Evolutionary conservation across 225 moss, liverwort and hornwort species (phyloP).

Genomic region (Polytrichum commune): DNA sequence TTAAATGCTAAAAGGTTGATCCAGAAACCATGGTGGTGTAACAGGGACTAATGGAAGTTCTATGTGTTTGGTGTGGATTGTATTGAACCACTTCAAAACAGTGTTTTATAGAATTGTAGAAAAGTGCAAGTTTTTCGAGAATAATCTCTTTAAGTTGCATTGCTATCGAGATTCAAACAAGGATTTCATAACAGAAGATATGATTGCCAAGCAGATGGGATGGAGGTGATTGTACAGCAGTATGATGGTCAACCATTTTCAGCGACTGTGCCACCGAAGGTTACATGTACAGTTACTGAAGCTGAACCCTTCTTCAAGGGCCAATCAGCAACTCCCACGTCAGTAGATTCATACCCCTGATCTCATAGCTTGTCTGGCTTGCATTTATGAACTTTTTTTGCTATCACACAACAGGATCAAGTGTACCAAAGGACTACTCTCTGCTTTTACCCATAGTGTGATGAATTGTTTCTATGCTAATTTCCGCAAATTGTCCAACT

Average conservation of each 20-base stretch:
- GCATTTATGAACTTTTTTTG: neutral
- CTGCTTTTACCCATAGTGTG: neutral
- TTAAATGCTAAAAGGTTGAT: too few species aligned
- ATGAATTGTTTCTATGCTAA: neutral
- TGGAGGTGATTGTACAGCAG: conserved; percentile 90
- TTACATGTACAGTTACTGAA: conserved; percentile 81
- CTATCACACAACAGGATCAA: neutral
- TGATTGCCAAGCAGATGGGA: conserved; percentile 60
- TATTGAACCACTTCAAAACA: too few species aligned
- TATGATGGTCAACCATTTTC: conserved; percentile 91
- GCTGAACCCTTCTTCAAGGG: conserved; percentile 97
- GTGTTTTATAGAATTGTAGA: too few species aligned
- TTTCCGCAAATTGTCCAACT: too few species aligned
- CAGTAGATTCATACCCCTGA: conserved; percentile 17
- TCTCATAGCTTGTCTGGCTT: neutral
- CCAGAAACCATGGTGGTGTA: too few species aligned
- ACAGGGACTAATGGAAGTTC: too few species aligned
- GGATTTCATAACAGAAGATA: neutral
- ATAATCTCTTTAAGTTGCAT: too few species aligned
- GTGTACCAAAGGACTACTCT: neutral
- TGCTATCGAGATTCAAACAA: too few species aligned
- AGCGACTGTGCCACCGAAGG: conserved; percentile 81
- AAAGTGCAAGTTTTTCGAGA: too few species aligned
- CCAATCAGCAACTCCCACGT: conserved; percentile 98
- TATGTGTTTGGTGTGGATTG: too few species aligned